A percentile compares a stretch with the other conserved stretches of the same genome.
Evolutionary conservation across 2,329 filamentous ascomycete species (phyloP).

Genomic region (Zarea fungicola): DNA sequence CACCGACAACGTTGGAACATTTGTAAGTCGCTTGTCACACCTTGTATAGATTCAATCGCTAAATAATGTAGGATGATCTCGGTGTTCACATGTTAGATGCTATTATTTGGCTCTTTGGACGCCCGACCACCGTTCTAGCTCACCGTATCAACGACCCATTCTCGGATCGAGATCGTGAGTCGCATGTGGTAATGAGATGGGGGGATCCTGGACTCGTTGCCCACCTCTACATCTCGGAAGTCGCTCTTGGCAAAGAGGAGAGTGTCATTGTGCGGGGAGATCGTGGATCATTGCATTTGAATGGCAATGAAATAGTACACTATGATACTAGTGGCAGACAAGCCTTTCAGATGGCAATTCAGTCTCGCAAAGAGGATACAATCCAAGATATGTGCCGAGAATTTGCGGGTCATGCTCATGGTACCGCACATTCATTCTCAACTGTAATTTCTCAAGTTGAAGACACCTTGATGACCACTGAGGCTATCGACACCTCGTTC

Average conservation of each 20-base stretch:
- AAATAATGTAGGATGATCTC: not conserved
- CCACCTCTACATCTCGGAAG: slow-evolving; percentile 5
- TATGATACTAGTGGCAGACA: not conserved
- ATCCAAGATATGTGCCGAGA: slow-evolving; percentile 3
- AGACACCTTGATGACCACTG: not conserved
- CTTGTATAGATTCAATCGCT: not conserved
- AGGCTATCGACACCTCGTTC: slow-evolving; percentile 3
- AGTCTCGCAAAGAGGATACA: slow-evolving; percentile 1
- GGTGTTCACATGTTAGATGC: slow-evolving; percentile 7
- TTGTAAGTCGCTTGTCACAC: not conserved
- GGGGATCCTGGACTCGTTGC: not conserved
- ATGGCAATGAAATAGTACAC: not conserved
- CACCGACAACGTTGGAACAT: slow-evolving; percentile 1
- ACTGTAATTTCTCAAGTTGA: not conserved
- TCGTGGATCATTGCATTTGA: not conserved
- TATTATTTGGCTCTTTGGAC: slow-evolving; percentile 8
- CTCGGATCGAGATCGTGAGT: slow-evolving; percentile 1
- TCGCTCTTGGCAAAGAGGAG: slow-evolving; percentile 2
- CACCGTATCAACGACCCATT: not conserved
- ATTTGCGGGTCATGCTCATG: slow-evolving; percentile 1
- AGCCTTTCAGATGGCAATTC: not conserved
- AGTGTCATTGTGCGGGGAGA: not conserved
- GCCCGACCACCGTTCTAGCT: not conserved
- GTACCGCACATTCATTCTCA: not conserved
- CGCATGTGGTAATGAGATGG: slow-evolving; percentile 1